Percentiles rank a stretch among this genome's conserved stretches.
Evolutionary conservation across 2,329 filamentous ascomycete species (phyloP).

Genomic region (Aspergillus sp.): DNA sequence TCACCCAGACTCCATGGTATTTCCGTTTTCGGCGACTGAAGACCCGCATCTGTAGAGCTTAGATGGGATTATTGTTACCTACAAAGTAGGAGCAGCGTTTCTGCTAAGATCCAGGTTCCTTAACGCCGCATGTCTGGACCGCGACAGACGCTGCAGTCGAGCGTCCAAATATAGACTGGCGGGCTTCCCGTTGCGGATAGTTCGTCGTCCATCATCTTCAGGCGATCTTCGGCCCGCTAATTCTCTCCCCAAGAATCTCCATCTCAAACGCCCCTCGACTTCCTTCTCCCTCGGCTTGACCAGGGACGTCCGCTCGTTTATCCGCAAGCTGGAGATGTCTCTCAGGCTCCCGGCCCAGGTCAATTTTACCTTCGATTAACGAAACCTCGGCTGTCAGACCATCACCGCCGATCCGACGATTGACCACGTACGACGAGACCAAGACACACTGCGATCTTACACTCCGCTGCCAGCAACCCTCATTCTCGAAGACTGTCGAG

Average conservation of each 20-base stretch:
- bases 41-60: background rate
- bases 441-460: background rate
- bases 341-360: background rate
- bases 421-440: slow-evolving; percentile 16
- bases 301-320: slow-evolving; percentile 1
- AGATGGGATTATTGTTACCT: background rate
- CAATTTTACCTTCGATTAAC: slow-evolving; percentile 14
- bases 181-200: slow-evolving; percentile 9
- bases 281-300: background rate
- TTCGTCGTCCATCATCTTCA: background rate
- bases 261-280: background rate
- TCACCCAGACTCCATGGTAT: background rate
- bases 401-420: slow-evolving; percentile 1
- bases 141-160: background rate
- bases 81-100: background rate
- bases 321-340: slow-evolving; percentile 9
- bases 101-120: background rate
- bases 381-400: background rate
- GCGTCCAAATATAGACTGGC: background rate
- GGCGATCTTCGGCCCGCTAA: background rate
- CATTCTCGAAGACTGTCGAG: slow-evolving; percentile 13
- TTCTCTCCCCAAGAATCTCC: background rate
- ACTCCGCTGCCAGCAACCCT: background rate
- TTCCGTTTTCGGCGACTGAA: slow-evolving; percentile 12
- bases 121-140: background rate